Evolutionary conservation across 805 yeast species (phyloP).

Genomic region (Nakazawaea siamensis): DNA sequence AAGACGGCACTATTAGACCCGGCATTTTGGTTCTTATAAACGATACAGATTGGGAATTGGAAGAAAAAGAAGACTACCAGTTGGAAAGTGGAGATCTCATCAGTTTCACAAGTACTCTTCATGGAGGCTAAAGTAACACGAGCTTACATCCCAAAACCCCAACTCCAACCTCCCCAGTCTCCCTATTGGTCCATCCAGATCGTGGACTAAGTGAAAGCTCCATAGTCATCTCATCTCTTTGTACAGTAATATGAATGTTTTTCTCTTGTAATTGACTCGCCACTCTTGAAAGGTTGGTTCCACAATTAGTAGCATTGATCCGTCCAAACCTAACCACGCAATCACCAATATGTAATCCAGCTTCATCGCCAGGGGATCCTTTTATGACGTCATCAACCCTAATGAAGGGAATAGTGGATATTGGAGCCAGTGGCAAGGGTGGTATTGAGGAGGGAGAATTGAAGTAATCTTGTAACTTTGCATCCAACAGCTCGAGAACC

Average conservation of each 20-base stretch:
- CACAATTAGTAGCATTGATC: constrained; percentile 48
- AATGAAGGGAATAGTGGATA: constrained; percentile 43
- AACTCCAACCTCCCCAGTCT: constrained; percentile 27
- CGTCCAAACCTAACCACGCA: constrained; percentile 43
- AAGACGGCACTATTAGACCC: constrained; percentile 78
- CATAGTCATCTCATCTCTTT: constrained; percentile 15
- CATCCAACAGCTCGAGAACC: no score
- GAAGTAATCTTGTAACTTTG: no score
- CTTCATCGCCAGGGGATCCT: constrained; percentile 46
- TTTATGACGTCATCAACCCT: constrained; percentile 37
- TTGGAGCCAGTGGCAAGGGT: no score
- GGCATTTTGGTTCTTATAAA: constrained; percentile 88
- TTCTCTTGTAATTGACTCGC: constrained; percentile 6
- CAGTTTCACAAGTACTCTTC: constrained; percentile 87
- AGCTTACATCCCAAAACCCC: constrained; percentile 67
- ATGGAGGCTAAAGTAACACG: constrained; percentile 65
- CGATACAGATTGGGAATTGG: constrained; percentile 95
- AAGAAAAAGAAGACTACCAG: constrained; percentile 79
- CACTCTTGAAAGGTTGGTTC: no score
- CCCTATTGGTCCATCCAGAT: constrained; percentile 35
- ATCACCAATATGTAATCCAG: constrained; percentile 50
- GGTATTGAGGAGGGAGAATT: no score
- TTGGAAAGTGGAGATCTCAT: constrained; percentile 69
- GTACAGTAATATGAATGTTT: constrained; percentile 16
- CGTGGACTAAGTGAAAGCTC: constrained; percentile 35